phyloP scores from a whole-genome alignment of 192 early-diverging fungal genomes.

The Coemansia sp. region DNA sequence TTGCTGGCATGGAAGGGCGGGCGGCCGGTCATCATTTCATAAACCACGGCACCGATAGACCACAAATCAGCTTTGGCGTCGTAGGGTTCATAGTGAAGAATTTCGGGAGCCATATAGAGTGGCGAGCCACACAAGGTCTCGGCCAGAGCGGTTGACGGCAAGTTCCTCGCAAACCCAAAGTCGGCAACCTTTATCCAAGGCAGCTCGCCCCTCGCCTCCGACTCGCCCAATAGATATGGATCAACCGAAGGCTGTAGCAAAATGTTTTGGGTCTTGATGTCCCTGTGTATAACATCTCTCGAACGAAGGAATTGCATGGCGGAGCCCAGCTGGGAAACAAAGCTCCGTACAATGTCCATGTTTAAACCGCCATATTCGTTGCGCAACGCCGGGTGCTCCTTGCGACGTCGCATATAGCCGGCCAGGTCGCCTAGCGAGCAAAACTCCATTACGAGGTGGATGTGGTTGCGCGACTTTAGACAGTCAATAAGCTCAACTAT shows the following conservation, averaged over 20 bases:
- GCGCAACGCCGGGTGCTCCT: slow-evolving; percentile 49
- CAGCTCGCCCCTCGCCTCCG: slow-evolving; percentile 25
- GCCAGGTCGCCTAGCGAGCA: slow-evolving; percentile 94
- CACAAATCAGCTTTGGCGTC: slow-evolving; percentile 94
- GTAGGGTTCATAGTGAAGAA: slow-evolving; percentile 85
- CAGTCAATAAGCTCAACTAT: slow-evolving; percentile 89
- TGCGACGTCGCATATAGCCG: slow-evolving; percentile 73
- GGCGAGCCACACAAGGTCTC: slow-evolving; percentile 96
- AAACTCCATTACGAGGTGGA: slow-evolving; percentile 97
- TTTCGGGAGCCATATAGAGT: slow-evolving; percentile 91
- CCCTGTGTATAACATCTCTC: slow-evolving; percentile 88
- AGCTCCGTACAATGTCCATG: slow-evolving; percentile 76
- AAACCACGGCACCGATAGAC: slow-evolving; percentile 92
- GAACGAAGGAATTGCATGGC: slow-evolving; percentile 87
- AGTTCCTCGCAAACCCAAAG: slow-evolving; percentile 93
- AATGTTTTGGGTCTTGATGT: slow-evolving; percentile 96
- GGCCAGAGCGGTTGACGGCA: slow-evolving; percentile 79
- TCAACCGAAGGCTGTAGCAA: slow-evolving; percentile 62
- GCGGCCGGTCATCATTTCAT: slow-evolving; percentile 87
- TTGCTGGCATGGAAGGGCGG: slow-evolving; percentile 91
- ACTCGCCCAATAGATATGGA: slow-evolving; percentile 39
- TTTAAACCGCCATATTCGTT: slow-evolving; percentile 73
- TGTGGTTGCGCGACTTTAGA: slow-evolving; percentile 87
- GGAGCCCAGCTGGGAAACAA: slow-evolving; percentile 71
- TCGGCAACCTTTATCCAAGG: slow-evolving; percentile 92